Evolutionary conservation across 352 stramenopile species (phyloP).

Genomic region (Blastocystis sp.): DNA sequence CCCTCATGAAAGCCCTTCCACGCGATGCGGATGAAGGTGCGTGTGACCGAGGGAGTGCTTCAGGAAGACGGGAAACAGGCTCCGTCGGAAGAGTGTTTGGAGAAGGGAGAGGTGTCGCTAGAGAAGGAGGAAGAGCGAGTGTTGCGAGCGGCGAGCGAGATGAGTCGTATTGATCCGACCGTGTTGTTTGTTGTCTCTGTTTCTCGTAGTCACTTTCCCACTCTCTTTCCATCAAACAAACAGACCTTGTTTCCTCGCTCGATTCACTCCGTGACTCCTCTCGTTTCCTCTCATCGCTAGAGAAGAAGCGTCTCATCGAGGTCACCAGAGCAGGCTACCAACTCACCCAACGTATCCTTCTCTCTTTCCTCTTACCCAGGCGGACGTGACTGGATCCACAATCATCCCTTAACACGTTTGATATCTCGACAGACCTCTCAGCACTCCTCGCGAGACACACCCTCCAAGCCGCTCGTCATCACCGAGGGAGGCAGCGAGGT

Average conservation of each 20-base stretch:
- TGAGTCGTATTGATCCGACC: not conserved
- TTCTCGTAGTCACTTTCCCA: not conserved
- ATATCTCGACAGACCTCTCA: not conserved
- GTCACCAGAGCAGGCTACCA: not conserved
- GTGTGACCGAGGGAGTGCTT: not conserved
- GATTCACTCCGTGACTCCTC: not conserved
- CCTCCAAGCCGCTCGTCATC: not conserved
- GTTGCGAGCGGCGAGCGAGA: not conserved
- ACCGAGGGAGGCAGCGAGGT: not conserved
- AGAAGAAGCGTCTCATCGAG: not conserved
- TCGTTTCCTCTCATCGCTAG: not conserved
- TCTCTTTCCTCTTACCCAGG: not conserved
- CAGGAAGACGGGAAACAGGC: not conserved
- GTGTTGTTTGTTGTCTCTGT: not conserved
- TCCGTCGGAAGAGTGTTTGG: not conserved
- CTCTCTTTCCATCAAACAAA: not conserved
- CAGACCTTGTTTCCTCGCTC: not conserved
- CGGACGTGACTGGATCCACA: not conserved
- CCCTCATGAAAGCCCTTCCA: not conserved
- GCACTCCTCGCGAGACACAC: not conserved
- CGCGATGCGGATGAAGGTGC: constrained; percentile 18
- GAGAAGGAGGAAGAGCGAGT: not conserved
- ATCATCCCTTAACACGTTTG: not conserved
- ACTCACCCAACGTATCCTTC: not conserved
- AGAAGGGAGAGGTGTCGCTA: too few species aligned